Evolutionary conservation across 805 yeast genomes (phyloP).

Genomic region (Sungouiozyma ichnusensis): DNA sequence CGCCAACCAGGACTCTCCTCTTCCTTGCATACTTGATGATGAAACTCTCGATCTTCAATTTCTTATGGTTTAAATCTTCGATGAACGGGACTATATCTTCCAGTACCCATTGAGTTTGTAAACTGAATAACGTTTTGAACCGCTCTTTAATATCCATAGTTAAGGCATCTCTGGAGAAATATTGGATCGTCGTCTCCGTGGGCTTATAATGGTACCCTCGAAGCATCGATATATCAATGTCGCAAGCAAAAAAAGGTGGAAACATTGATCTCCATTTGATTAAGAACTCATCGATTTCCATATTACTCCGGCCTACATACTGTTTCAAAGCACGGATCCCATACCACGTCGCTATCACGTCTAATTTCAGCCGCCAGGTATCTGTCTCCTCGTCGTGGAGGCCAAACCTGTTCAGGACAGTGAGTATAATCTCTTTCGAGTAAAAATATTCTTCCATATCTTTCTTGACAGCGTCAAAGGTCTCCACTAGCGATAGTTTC

Average conservation of each 20-base stretch:
- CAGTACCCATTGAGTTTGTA: constrained; percentile 52
- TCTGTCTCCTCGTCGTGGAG: constrained; percentile 12
- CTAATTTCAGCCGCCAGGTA: constrained; percentile 33
- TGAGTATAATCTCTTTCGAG: constrained; percentile 35
- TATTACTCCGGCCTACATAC: constrained; percentile 24
- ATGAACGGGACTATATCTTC: constrained; percentile 55
- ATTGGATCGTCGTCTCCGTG: constrained; percentile 41
- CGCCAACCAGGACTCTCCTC: constrained; percentile 31
- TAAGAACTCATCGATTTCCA: constrained; percentile 43
- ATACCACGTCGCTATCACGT: constrained; percentile 45
- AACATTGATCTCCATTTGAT: constrained; percentile 53
- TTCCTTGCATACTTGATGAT: constrained; percentile 54
- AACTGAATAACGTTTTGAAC: constrained; percentile 40
- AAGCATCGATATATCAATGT: constrained; percentile 44
- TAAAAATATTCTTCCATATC: constrained; percentile 27
- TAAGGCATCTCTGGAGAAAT: constrained; percentile 39
- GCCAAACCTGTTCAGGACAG: constrained; percentile 42
- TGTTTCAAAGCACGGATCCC: constrained; percentile 44
- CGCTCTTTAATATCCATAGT: constrained; percentile 40
- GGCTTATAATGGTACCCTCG: constrained; percentile 48
- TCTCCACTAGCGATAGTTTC: constrained; percentile 23
- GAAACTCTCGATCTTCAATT: constrained; percentile 45
- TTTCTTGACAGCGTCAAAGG: constrained; percentile 19
- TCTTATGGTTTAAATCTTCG: constrained; percentile 44
- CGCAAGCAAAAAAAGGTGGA: constrained; percentile 53